Base-by-base conservation (phyloP, 2,329 filamentous ascomycete genomes). In the Aphanoascus verrucosus region DNA sequence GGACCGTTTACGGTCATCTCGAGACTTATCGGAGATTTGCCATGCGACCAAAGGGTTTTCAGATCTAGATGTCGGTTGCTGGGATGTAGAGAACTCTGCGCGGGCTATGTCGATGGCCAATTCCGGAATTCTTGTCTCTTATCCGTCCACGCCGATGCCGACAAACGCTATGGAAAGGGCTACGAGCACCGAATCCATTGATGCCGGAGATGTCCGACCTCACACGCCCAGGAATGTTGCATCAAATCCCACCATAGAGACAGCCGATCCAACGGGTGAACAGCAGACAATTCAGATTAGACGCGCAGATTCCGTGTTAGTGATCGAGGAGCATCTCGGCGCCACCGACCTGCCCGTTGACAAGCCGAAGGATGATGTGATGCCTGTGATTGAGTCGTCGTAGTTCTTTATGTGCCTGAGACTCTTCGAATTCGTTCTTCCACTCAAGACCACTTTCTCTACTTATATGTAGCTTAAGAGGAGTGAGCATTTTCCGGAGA, bases 1-100 rank as follows among this genome's bases (percentile, higher is more conserved):
- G 19, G 60, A 64, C 35, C 60, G 58, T 1, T 54, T 65, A 11
- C 63, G 63, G 15, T 58, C 59, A n/a, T 55, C 56, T 4, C 60
- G 59, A 2, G 57, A 57, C 19, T 53, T 63, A 12, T 49, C 57
- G n/a, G 32, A 50, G 14, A 34, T 64, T 34, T 46, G 55, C 11
- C 41, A 57, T 37, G 41, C 37, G 8, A 41, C 34, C 14, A 42
- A 55, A 19, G 32, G 46, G 15, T 32, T 53, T 41, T 32, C 40
- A 17, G 8, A 37, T 23, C 37, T 35, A 15, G 40, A 44, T 14
- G 3, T 28, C 28, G 15, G 6, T 3, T 5, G 17, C 9, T 34
- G 14, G 14, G 20, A 43, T 12, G 9, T 3, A 6, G 28, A 17
- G 5, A 31, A 46, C 3, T 34, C 14, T 8, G 20, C 23, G 23